Percentiles rank a stretch among this genome's conserved stretches.
Conservation (phyloP, 768 basidiomycete genomes). For the Antrodiella citrinella region DNA sequence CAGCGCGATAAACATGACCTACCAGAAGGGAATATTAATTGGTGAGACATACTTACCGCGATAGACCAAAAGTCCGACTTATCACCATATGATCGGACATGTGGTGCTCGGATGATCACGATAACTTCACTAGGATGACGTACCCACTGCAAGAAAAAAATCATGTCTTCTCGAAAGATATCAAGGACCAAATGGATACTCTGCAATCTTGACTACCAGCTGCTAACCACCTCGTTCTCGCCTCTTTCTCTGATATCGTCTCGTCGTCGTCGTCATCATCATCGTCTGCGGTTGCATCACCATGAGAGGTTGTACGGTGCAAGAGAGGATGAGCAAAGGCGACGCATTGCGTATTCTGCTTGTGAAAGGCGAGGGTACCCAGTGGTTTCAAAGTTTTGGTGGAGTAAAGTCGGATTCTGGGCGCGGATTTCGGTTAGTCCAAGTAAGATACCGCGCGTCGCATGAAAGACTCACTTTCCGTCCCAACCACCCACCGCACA, state of each 20-base stretch:
- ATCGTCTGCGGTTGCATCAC: neutral
- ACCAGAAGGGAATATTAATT: no score
- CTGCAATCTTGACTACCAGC: conserved; percentile 19
- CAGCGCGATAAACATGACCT: no score
- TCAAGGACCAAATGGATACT: conserved; percentile 21
- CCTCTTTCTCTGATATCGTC: conserved; percentile 15
- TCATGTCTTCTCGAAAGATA: conserved; percentile 15
- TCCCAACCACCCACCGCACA: conserved; percentile 95
- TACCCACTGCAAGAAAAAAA: no score
- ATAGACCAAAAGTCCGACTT: no score
- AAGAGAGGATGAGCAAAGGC: conserved; percentile 43
- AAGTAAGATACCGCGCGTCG: no score
- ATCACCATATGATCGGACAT: no score
- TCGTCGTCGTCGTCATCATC: conserved; percentile 18
- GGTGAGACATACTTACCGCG: no score
- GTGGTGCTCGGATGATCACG: no score
- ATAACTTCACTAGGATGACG: no score
- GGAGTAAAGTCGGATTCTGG: conserved; percentile 76
- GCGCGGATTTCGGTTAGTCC: no score
- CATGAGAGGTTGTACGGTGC: neutral
- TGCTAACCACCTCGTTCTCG: conserved; percentile 18
- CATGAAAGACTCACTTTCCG: conserved; percentile 74
- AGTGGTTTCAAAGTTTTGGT: conserved; percentile 74
- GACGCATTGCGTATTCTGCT: conserved; percentile 64
- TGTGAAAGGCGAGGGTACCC: conserved; percentile 80